phyloP scores from a whole-genome alignment of 306 rosid genomes.

The Prinsepia uniflora region DNA sequence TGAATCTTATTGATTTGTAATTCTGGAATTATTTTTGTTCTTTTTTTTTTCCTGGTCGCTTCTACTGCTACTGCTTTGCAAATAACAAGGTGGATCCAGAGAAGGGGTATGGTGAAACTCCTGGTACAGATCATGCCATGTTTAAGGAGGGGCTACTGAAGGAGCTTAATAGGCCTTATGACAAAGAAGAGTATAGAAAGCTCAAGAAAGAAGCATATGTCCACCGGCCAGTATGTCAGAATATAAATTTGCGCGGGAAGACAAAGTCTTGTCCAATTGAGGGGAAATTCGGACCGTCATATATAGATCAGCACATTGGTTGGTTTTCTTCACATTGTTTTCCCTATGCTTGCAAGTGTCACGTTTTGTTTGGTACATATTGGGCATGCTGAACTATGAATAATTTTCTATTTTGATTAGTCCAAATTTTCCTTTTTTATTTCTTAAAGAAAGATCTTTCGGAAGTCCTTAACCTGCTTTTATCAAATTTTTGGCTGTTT shows the following conservation, averaged over 20 bases:
- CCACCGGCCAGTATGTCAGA: conserved; percentile 20
- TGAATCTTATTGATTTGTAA: conserved; percentile 1
- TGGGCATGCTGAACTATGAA: not conserved
- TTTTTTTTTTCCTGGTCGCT: not conserved
- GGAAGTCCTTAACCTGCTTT: no score
- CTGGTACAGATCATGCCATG: conserved; percentile 19
- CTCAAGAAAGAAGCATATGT: conserved; percentile 16
- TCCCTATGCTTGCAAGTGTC: not conserved
- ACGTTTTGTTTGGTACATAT: not conserved
- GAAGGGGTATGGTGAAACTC: conserved; percentile 7
- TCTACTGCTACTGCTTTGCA: conserved; percentile 18
- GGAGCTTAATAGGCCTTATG: conserved; percentile 51
- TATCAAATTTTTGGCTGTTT: no score
- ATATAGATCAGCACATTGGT: conserved; percentile 53
- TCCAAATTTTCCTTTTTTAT: no score
- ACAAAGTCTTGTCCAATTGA: conserved; percentile 18
- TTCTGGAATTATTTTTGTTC: not conserved
- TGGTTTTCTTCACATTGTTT: conserved; percentile 20
- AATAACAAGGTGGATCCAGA: conserved; percentile 32
- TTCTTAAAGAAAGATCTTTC: no score
- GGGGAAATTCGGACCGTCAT: conserved; percentile 37
- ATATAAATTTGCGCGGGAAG: conserved; percentile 35
- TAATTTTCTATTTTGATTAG: no score
- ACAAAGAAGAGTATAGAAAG: conserved; percentile 28
- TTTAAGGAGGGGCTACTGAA: conserved; percentile 56